These are phyloP conservation scores for Xylaria hypoxylon DNA, from an alignment of 2,329 filamentous ascomycete species.

Conservation along the genomic window DNA sequence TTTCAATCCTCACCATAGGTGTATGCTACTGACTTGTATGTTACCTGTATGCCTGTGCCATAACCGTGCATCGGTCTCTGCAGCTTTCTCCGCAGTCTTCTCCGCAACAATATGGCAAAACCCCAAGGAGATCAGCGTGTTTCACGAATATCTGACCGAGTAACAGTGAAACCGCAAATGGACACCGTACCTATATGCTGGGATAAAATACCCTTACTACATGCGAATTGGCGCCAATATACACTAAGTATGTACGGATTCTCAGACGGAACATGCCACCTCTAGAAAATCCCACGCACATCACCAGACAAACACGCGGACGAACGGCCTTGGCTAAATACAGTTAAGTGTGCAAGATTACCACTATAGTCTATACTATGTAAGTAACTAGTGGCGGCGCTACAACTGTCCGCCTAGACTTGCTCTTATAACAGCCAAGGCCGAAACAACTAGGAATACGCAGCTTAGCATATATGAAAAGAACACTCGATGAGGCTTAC, in stretches of 20 bases:
- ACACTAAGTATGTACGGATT: too few species aligned
- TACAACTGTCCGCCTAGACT: constrained; percentile 6
- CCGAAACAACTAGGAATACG: neutral
- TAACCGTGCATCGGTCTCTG: constrained; percentile 21
- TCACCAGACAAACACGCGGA: neutral
- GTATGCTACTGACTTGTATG: constrained; percentile 9
- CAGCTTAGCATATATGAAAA: constrained; percentile 4
- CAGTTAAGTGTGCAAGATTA: neutral
- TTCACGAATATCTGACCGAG: constrained; percentile 12
- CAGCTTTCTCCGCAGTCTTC: constrained; percentile 19
- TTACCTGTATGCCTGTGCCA: constrained; percentile 6
- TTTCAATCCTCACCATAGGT: constrained; percentile 7
- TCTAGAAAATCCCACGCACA: neutral
- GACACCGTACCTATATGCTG: neutral
- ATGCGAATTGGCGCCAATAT: constrained; percentile 17
- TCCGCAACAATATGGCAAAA: neutral
- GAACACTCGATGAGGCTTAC: constrained; percentile 11
- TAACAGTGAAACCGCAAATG: constrained; percentile 9
- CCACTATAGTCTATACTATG: neutral
- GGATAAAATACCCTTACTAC: neutral
- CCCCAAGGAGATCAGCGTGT: constrained; percentile 3
- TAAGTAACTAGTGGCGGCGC: neutral
- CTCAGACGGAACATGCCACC: constrained; percentile 25
- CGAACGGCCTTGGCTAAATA: neutral
- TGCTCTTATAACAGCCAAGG: constrained; percentile 20